phyloP scores from a whole-genome alignment of 352 stramenopile genomes.

The Phytophthora ramorum region DNA sequence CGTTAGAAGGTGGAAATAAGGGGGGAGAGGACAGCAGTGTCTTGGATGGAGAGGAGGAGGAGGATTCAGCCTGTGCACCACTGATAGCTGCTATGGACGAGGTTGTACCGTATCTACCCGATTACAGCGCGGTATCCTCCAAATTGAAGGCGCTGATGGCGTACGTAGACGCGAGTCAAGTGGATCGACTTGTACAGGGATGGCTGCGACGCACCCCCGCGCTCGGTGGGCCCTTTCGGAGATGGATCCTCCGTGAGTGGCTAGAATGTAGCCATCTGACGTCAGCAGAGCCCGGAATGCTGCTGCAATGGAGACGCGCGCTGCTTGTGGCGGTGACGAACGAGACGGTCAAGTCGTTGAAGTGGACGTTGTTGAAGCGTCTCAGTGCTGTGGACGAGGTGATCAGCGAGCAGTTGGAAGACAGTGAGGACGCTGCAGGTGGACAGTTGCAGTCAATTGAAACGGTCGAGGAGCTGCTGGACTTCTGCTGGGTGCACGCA shows the following conservation, averaged over 20 bases:
- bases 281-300: conserved; percentile 4
- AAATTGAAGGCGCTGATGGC: conserved; percentile 44
- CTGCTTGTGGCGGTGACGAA: conserved; percentile 42
- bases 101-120: conserved; percentile 53
- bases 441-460: conserved; percentile 5
- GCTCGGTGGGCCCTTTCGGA: conserved; percentile 31
- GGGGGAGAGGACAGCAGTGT: neutral
- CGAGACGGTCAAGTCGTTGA: conserved; percentile 38
- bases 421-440: neutral
- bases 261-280: conserved; percentile 32
- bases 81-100: conserved; percentile 34
- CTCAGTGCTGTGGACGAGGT: conserved; percentile 28
- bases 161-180: conserved; percentile 34
- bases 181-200: conserved; percentile 29
- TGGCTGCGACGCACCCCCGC: conserved; percentile 38
- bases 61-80: neutral
- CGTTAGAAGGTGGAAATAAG: conserved; percentile 1
- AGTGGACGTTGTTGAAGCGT: conserved; percentile 30
- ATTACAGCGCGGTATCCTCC: conserved; percentile 45
- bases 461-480: conserved; percentile 42
- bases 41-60: conserved; percentile 6
- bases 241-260: conserved; percentile 45
- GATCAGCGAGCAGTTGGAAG: conserved; percentile 6
- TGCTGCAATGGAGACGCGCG: conserved; percentile 44
- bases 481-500: conserved; percentile 51